Percentiles rank a stretch among this genome's conserved stretches.
These are phyloP conservation scores for Ehretia macrophylla DNA, from an alignment of 257 asterid species.

Conservation along the genomic window DNA sequence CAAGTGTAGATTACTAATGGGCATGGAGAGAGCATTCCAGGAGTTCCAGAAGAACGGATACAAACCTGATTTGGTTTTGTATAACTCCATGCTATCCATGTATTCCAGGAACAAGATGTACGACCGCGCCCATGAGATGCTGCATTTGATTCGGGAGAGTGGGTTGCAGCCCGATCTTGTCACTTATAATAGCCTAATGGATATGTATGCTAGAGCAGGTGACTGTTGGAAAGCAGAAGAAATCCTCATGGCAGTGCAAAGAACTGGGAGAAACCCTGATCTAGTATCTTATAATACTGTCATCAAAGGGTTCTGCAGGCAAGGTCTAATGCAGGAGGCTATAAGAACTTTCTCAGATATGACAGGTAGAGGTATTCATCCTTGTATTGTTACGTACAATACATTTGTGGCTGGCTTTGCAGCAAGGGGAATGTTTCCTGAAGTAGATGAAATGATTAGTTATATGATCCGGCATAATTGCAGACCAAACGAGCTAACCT, in stretches of 20 bases:
- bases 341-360: slow-evolving; percentile 62
- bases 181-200: slow-evolving; percentile 89
- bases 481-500: slow-evolving; percentile 82
- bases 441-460: slow-evolving; percentile 63
- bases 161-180: slow-evolving; percentile 78
- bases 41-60: slow-evolving; percentile 74
- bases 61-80: slow-evolving; percentile 71
- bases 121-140: slow-evolving; percentile 73
- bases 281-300: slow-evolving; percentile 90
- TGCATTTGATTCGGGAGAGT: slow-evolving; percentile 50
- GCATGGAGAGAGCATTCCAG: slow-evolving; percentile 90
- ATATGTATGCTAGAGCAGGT: slow-evolving; percentile 87
- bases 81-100: slow-evolving; percentile 81
- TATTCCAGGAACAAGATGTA: slow-evolving; percentile 70
- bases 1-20: slow-evolving; percentile 68
- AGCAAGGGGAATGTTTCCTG: slow-evolving; percentile 56
- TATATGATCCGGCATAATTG: slow-evolving; percentile 81
- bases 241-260: slow-evolving; percentile 55
- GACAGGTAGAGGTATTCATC: slow-evolving; percentile 68
- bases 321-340: slow-evolving; percentile 91
- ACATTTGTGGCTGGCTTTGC: slow-evolving; percentile 86
- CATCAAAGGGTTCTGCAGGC: slow-evolving; percentile 90
- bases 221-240: slow-evolving; percentile 98
- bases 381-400: slow-evolving; percentile 81
- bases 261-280: slow-evolving; percentile 66